phyloP scores from a whole-genome alignment of 805 yeast genomes.

The Komagataella pastoris region DNA sequence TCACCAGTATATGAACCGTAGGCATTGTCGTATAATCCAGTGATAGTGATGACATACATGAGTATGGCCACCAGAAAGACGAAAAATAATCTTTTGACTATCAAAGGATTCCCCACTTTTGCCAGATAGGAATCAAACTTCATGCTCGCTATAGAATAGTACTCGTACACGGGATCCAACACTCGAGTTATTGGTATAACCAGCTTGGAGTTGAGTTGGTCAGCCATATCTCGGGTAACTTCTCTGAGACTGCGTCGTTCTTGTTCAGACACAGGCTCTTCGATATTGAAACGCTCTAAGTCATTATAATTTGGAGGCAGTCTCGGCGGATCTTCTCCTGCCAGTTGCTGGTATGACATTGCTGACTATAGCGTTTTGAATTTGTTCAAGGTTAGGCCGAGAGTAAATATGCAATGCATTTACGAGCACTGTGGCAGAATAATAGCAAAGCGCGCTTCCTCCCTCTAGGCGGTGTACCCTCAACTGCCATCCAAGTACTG shows the following conservation, averaged over 20 bases:
- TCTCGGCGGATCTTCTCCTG: slow-evolving; percentile 3
- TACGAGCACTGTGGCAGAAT: background rate
- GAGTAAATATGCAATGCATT: background rate
- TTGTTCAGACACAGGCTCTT: slow-evolving; percentile 1
- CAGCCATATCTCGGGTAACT: slow-evolving; percentile 21
- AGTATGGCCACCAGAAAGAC: slow-evolving; percentile 49
- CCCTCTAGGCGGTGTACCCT: background rate
- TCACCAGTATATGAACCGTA: slow-evolving; percentile 32
- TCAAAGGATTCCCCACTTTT: slow-evolving; percentile 74
- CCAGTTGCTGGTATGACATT: slow-evolving; percentile 1
- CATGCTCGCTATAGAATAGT: slow-evolving; percentile 23
- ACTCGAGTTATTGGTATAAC: slow-evolving; percentile 29
- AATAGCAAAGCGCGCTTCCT: background rate
- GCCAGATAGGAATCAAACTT: slow-evolving; percentile 45
- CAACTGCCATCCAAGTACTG: background rate
- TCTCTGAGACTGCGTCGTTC: slow-evolving; percentile 23
- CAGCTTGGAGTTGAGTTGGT: slow-evolving; percentile 20
- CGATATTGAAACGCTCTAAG: slow-evolving; percentile 1
- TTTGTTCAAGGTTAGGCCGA: background rate
- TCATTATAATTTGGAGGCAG: slow-evolving; percentile 1
- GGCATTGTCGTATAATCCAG: slow-evolving; percentile 37
- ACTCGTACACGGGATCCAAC: slow-evolving; percentile 39
- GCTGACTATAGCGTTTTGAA: slow-evolving; percentile 1
- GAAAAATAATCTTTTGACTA: slow-evolving; percentile 65
- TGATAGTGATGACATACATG: slow-evolving; percentile 42